Conservation (phyloP, 2,329 filamentous ascomycete species). For the Lachnellula suecica region DNA sequence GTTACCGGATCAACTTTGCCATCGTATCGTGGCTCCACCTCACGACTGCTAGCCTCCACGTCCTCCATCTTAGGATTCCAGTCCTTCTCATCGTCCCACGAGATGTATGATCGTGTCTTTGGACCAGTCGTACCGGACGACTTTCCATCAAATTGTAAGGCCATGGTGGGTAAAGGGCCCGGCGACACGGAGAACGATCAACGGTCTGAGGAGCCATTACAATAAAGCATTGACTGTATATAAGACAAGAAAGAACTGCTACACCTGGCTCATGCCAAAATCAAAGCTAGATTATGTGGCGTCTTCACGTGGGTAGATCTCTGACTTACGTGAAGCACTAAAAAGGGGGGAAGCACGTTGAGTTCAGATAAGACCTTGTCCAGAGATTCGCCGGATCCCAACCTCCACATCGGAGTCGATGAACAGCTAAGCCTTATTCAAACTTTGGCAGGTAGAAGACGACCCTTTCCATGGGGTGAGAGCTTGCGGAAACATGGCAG, state of each 20-base stretch:
- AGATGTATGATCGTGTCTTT: constrained; percentile 12
- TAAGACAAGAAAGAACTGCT: constrained; percentile 10
- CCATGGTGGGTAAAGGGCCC: constrained; percentile 15
- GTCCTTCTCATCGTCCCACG: constrained; percentile 19
- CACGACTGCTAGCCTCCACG: constrained; percentile 15
- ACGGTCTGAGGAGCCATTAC: constrained; percentile 23
- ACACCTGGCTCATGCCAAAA: neutral
- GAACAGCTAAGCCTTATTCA: constrained; percentile 3
- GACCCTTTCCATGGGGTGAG: neutral
- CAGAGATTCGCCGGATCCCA: constrained; percentile 15
- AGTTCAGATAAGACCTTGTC: constrained; percentile 19
- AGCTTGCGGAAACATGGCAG: constrained; percentile 5
- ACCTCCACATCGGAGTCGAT: constrained; percentile 5
- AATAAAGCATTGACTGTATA: constrained; percentile 35
- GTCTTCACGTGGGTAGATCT: constrained; percentile 15
- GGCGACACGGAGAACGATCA: constrained; percentile 26
- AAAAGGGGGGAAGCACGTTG: constrained; percentile 10
- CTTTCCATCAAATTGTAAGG: constrained; percentile 21
- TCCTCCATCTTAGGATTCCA: constrained; percentile 23
- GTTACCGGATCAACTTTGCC: constrained; percentile 16
- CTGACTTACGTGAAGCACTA: constrained; percentile 23
- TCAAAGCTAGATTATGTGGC: constrained; percentile 8
- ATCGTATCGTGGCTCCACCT: constrained; percentile 13
- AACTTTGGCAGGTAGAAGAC: neutral
- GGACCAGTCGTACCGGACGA: constrained; percentile 20